Evolutionary conservation across 2,329 filamentous ascomycete species (phyloP).

Genomic region (Ophiosphaerella herpotricha): DNA sequence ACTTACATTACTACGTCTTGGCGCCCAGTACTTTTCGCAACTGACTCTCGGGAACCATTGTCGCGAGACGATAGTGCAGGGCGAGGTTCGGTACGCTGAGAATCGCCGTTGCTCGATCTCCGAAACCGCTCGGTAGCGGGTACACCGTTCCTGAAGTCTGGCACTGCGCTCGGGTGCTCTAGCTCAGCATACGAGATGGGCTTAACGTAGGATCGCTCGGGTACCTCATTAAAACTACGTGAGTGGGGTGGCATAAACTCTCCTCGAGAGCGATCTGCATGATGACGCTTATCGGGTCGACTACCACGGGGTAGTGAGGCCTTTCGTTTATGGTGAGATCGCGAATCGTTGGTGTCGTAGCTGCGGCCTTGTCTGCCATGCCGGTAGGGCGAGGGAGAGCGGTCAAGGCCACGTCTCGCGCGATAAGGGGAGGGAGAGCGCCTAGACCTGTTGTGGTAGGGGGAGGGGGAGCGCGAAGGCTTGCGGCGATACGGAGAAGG

Average conservation of each 20-base stretch:
- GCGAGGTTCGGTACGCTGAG: conserved; percentile 2
- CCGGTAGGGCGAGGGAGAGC: conserved; percentile 37
- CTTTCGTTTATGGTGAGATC: conserved; percentile 46
- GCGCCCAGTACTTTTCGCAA: conserved; percentile 6
- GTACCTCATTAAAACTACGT: conserved; percentile 11
- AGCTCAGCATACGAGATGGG: conserved; percentile 40
- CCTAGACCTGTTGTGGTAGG: conserved; percentile 30
- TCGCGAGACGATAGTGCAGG: conserved; percentile 7
- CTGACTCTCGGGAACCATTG: conserved; percentile 2
- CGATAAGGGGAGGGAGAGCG: conserved; percentile 37
- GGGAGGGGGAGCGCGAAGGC: conserved; percentile 36
- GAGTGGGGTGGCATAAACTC: conserved; percentile 44
- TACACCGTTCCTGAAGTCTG: conserved; percentile 21
- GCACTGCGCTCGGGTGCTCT: conserved; percentile 50
- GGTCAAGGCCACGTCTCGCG: conserved; percentile 22
- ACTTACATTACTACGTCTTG: conserved; percentile 27
- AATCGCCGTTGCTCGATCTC: conserved; percentile 6
- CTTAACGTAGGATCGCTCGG: conserved; percentile 20
- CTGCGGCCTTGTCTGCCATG: conserved; percentile 28
- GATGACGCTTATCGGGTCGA: conserved; percentile 62
- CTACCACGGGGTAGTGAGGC: conserved; percentile 47
- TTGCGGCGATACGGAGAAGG: conserved; percentile 36
- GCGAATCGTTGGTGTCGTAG: conserved; percentile 29
- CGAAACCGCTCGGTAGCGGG: conserved; percentile 9
- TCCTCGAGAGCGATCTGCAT: conserved; percentile 43